Evolutionary conservation across 2,329 filamentous ascomycete species (phyloP).

Genomic region (Golovinomyces cichoracearum): DNA sequence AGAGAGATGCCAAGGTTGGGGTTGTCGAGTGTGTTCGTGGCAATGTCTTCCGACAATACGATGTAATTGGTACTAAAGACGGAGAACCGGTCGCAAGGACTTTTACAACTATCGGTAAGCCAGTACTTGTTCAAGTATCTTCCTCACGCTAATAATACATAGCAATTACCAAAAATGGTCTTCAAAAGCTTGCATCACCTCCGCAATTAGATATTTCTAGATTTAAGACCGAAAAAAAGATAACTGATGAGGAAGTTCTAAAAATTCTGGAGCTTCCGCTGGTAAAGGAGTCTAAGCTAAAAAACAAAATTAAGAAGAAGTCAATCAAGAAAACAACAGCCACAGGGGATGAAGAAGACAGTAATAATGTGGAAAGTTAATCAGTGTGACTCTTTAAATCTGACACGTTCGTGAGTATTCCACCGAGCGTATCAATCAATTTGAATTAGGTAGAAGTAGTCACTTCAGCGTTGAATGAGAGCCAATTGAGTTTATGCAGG

Average conservation of each 20-base stretch:
- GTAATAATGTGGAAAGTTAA: conserved; percentile 17
- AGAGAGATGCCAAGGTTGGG: conserved; percentile 83
- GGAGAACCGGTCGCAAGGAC: conserved; percentile 58
- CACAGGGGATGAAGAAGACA: conserved; percentile 13
- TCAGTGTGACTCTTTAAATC: neutral
- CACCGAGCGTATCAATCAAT: too few species aligned
- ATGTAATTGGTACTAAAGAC: conserved; percentile 87
- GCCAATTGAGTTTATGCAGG: neutral
- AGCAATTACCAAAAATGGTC: conserved; percentile 95
- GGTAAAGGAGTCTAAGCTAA: conserved; percentile 67
- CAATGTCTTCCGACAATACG: conserved; percentile 83
- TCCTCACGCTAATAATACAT: conserved; percentile 2
- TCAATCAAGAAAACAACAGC: conserved; percentile 19
- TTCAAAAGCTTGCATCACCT: conserved; percentile 61
- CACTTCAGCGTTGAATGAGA: neutral
- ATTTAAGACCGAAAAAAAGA: conserved; percentile 92
- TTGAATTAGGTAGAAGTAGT: too few species aligned
- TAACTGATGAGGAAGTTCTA: conserved; percentile 80
- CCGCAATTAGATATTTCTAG: conserved; percentile 52
- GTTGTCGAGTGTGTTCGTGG: conserved; percentile 87
- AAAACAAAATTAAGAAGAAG: conserved; percentile 57
- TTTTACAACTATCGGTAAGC: conserved; percentile 78
- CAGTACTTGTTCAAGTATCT: too few species aligned
- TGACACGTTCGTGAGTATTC: too few species aligned
- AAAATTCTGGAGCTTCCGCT: conserved; percentile 81